Percentiles rank a stretch among this genome's conserved stretches.
phyloP scores from a whole-genome alignment of 2,329 filamentous ascomycete genomes.

The Diaporthe caulivora region DNA sequence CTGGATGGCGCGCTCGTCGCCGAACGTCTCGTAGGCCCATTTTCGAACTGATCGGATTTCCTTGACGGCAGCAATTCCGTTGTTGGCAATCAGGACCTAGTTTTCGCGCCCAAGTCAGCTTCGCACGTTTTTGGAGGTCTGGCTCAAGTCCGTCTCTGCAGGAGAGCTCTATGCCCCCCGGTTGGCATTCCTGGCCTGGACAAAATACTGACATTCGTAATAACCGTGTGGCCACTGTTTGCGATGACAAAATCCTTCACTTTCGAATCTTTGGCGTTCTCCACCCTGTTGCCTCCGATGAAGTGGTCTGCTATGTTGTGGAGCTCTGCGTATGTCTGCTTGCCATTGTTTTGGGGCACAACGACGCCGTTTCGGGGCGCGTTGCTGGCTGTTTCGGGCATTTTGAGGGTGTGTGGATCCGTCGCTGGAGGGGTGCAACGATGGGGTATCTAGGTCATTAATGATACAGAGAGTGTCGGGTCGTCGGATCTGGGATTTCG shows the following conservation, averaged over 20 bases:
- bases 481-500: slow-evolving; percentile 5
- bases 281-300: slow-evolving; percentile 92
- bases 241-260: slow-evolving; percentile 96
- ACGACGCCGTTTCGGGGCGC: slow-evolving; percentile 56
- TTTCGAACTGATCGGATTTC: slow-evolving; percentile 99
- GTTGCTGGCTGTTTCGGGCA: slow-evolving; percentile 62
- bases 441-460: slow-evolving; percentile 45
- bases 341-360: slow-evolving; percentile 68
- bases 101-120: not conserved
- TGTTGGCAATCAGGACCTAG: slow-evolving; percentile 98
- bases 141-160: not conserved
- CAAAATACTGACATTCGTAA: slow-evolving; percentile 83
- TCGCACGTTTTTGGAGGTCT: not conserved
- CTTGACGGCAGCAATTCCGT: slow-evolving; percentile 99
- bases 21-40: slow-evolving; percentile 99
- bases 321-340: slow-evolving; percentile 80
- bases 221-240: slow-evolving; percentile 95
- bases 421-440: slow-evolving; percentile 20
- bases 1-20: slow-evolving; percentile 97
- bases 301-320: slow-evolving; percentile 91
- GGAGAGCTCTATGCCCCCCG: not conserved
- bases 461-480: slow-evolving; percentile 40
- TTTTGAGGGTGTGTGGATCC: slow-evolving; percentile 47
- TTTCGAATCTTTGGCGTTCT: slow-evolving; percentile 83
- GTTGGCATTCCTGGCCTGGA: not conserved